Base-by-base conservation (phyloP, 257 asterid species). In the Mitragyna speciosa region DNA sequence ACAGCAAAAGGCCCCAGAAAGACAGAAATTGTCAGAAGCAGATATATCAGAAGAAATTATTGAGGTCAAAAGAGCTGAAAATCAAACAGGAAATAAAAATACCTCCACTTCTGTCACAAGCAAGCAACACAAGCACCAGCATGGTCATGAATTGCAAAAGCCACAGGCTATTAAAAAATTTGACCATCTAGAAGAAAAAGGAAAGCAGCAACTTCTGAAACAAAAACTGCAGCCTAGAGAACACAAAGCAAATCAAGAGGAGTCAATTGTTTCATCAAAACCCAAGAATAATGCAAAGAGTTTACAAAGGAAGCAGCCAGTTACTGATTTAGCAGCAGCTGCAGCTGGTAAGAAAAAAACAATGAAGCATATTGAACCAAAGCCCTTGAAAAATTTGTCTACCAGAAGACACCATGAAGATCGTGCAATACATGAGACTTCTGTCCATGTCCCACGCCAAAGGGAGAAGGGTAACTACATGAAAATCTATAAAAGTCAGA, bases 271-370 rank as follows among this genome's bases (percentile, higher is more conserved):
- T 58, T 80, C 86, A 81, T 75, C 93, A 66, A 88, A 85, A 79
- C 24, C 84, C 70, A 91, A 79, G 82, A 87, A 65, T 52, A 75
- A 74, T 31, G 49, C 80, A 72, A 80, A 75, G 70, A 85, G 84
- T 85, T 45, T 52, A 78, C 83, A 81, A 48, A 89, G 82, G 82
- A 92, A 82, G 79, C 76, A 86, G 80, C 52, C 87, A 83, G 81
- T 15, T 77, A 83, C 66, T n/a, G 82, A 67, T 68, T 78, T 82
- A 77, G 80, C 84, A 59, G 61, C 77, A 78, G 79, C 84, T 63
- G 82, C 76, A 73, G 79, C 83, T 64, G 78, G 82, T 43, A 85
- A 86, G 75, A 83, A 76, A 72, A 85, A 76, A 72, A 48, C 81
- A 56, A 61, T 72, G 64, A 85, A 84, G 79, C 76, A 72, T 8